A percentile compares a stretch with the other conserved stretches of the same genome.
These are phyloP conservation scores for Elaeagnus macrophylla DNA, from an alignment of 306 rosid genomes.

Conservation along the genomic window DNA sequence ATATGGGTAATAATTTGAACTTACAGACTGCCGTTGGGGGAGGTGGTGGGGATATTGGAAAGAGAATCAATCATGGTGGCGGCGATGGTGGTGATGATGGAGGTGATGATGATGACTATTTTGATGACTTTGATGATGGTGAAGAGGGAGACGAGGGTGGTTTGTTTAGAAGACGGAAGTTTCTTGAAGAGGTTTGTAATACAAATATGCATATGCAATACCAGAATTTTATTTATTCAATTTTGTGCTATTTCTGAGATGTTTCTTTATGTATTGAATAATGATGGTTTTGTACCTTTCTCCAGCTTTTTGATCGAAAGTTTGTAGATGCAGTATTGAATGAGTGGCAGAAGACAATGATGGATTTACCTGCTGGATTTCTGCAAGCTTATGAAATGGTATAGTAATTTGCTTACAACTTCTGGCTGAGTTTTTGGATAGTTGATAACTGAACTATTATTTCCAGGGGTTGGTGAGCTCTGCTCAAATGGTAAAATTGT, in stretches of 20 bases:
- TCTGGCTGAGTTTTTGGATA: conserved; percentile 19
- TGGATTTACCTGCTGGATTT: conserved; percentile 97
- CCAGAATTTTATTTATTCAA: background rate
- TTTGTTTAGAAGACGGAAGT: conserved; percentile 69
- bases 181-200: conserved; percentile 83
- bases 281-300: conserved; percentile 31
- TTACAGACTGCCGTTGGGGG: conserved; percentile 83
- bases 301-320: conserved; percentile 85
- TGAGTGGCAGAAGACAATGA: conserved; percentile 89
- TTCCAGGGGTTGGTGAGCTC: conserved; percentile 95
- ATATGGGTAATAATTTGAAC: conserved; percentile 10
- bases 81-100: conserved; percentile 96
- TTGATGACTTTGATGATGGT: conserved; percentile 92
- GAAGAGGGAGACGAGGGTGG: conserved; percentile 99
- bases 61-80: conserved; percentile 77
- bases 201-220: conserved; percentile 7
- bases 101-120: conserved; percentile 93
- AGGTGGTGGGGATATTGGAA: conserved; percentile 90
- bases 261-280: conserved; percentile 11
- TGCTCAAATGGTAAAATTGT: conserved; percentile 81
- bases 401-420: conserved; percentile 13
- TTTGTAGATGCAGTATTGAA: conserved; percentile 87
- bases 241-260: conserved; percentile 15
- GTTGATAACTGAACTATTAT: conserved; percentile 26
- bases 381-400: conserved; percentile 99